Evolutionary conservation across 805 yeast genomes (phyloP).

Genomic region (Saccharomycopsis selenospora): DNA sequence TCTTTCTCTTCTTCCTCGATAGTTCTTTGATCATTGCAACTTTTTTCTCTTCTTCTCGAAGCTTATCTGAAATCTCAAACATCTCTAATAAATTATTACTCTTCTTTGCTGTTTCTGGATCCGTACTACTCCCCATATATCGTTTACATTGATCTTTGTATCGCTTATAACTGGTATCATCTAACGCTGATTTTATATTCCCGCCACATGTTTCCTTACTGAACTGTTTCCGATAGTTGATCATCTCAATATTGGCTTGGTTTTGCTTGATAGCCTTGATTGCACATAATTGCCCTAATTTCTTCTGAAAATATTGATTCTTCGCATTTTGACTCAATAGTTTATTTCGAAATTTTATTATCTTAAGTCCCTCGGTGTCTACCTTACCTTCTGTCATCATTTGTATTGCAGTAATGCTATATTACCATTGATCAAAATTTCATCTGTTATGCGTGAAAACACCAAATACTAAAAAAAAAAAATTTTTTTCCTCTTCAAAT

Average conservation of each 20-base stretch:
- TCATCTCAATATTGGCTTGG: no score
- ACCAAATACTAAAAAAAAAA: no score
- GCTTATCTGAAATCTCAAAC: neutral
- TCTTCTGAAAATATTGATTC: neutral
- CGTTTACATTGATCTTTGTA: neutral
- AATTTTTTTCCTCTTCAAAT: no score
- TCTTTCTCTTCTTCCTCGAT: no score
- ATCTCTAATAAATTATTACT: neutral
- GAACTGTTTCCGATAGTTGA: no score
- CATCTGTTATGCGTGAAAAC: no score
- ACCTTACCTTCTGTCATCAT: no score
- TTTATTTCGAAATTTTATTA: neutral
- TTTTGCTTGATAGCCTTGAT: conserved; percentile 1
- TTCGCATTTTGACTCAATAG: neutral
- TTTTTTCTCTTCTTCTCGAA: neutral
- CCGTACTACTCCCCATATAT: neutral
- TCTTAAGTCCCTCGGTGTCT: neutral
- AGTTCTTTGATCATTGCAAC: no score
- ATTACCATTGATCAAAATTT: no score
- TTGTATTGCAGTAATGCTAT: no score
- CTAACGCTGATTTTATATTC: neutral
- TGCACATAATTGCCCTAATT: neutral
- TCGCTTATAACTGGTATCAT: neutral
- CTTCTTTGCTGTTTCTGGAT: neutral
- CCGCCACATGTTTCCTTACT: no score